Base-by-base conservation (phyloP, 768 basidiomycete species). In the Butyriboletus loyo region DNA sequence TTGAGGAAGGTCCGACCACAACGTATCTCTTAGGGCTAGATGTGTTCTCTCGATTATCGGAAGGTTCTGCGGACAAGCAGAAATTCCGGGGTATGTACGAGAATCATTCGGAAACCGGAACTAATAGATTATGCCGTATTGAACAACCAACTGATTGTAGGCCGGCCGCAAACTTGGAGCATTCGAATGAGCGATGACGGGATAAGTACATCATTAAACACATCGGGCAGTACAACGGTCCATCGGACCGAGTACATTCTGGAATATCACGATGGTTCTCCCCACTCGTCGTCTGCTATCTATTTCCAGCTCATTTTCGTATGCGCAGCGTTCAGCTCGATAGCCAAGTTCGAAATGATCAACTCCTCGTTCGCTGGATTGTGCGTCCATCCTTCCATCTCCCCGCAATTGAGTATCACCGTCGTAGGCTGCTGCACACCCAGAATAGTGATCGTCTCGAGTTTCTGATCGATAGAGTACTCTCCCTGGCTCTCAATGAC, bases 391-490 rank as follows among this genome's bases (percentile, higher is more conserved):
- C 53, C 62, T 8, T 60, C 35, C 13, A 75, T 57, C 5, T 8
- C 45, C 32, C 66, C 56, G 17, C 75, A 76, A 49, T 77, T 66
- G 34, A 83, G 46, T 5, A 52, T 64, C 5, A 85, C 77, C 5
- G 39, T 49, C 11, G 42, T 56, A 5, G 83, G 83, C 24, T 66
- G 66, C 17, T 62, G 52, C 7, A 80, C 77, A 0, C 86, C 87
- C n/a, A 89, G 75, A 13, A 90, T 60, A 4, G 79, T 86, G 43
- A 89, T 65, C 19, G 73, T 72, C 46, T 73, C 68, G 49, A 90
- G 65, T 45, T 63, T 71, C 55, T 82, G 82, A 4, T 50, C 59
- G 13, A 87, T 60, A 1, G 11, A 1, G 27, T 60, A 69, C 15
- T 44, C 34, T 8, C 66, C 56, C 77, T 54, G 46, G 36, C 67